A percentile compares a stretch with the other conserved stretches of the same genome.
phyloP scores from a whole-genome alignment of 2,329 filamentous ascomycete species.

The Fusarium chuoi region DNA sequence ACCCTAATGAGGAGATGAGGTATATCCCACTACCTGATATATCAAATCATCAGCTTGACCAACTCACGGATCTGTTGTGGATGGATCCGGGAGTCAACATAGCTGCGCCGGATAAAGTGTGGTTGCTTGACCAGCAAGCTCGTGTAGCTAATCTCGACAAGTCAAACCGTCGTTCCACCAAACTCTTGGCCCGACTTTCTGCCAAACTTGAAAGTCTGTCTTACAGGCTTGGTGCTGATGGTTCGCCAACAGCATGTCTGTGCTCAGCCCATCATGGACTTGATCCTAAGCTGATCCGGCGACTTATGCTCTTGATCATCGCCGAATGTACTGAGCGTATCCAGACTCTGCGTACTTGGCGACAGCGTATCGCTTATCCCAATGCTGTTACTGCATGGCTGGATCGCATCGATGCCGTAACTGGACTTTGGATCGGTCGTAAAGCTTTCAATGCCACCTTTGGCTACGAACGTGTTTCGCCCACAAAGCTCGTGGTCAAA shows the following conservation, averaged over 20 bases:
- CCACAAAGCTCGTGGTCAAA: slow-evolving; percentile 41
- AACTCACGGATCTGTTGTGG: slow-evolving; percentile 51
- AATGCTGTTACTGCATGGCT: slow-evolving; percentile 38
- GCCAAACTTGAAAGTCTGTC: slow-evolving; percentile 41
- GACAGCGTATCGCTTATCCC: slow-evolving; percentile 18
- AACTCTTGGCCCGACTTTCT: slow-evolving; percentile 47
- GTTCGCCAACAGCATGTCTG: slow-evolving; percentile 48
- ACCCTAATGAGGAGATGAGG: neutral
- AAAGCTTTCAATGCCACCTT: slow-evolving; percentile 51
- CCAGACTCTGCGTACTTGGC: slow-evolving; percentile 43
- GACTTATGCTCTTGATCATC: slow-evolving; percentile 55
- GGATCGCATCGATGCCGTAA: slow-evolving; percentile 40
- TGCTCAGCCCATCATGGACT: slow-evolving; percentile 55
- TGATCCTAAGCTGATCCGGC: slow-evolving; percentile 56
- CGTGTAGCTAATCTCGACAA: slow-evolving; percentile 37
- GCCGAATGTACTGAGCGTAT: slow-evolving; percentile 54
- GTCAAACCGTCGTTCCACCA: slow-evolving; percentile 42
- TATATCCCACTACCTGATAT: slow-evolving; percentile 27
- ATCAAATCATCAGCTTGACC: slow-evolving; percentile 40
- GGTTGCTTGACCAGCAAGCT: slow-evolving; percentile 51
- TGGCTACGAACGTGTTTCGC: slow-evolving; percentile 43
- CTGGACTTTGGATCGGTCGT: slow-evolving; percentile 53
- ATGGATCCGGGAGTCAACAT: slow-evolving; percentile 44
- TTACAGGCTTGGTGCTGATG: slow-evolving; percentile 25
- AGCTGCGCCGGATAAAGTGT: slow-evolving; percentile 47